Evolutionary conservation across 805 yeast genomes (phyloP), one percentile per base, ranked within the genome.

Genomic region (Starmerella gropengiesseri): DNA sequence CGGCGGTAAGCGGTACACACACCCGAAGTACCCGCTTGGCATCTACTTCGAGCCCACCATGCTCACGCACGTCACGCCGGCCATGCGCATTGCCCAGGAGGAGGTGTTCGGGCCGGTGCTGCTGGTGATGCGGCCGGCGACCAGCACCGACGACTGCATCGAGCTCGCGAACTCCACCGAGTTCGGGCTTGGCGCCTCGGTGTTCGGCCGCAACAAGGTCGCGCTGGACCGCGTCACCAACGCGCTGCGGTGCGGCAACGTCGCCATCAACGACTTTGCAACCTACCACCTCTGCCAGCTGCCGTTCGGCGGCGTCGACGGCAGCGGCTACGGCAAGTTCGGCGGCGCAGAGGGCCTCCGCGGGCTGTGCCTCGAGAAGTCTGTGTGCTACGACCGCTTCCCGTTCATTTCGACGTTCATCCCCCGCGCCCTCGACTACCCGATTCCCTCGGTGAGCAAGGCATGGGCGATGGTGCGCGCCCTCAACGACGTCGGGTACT

Each of bases 261-360:
- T 91, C 36, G 95, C 98, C 7, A 83, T 91, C 48, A 91, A 91
- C 61, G 99, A 91, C 65, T 91, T 91, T 68, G 99, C 97, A 7
- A 89, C 97, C 0, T 91, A 77, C 58, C 85, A 87, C 57, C 84
- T 91, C 27, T 87, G 95, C 52, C 98, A 91, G 63, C 69, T 91
- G 53, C 99, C 99, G 25, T 91, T 91, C 64, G 99, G 99, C 42
- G 99, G 99, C 23, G 74, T 74, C 21, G 78, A 78, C 52, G 91
- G 86, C 35, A 81, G 94, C 5, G 99, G 99, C 0, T 91, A 86
- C 58, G 98, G 98, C 44, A 89, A 89, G 60, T 91, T 91, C 66
- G 95, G 95, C 18, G 99, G 99, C 36, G 94, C 81, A 59, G 99
- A 91, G 67, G 99, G 99, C 2, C 68, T 91, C 32, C 74, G 84